Base-by-base conservation (phyloP, 2,329 filamentous ascomycete species). In the Fusarium sp. region DNA sequence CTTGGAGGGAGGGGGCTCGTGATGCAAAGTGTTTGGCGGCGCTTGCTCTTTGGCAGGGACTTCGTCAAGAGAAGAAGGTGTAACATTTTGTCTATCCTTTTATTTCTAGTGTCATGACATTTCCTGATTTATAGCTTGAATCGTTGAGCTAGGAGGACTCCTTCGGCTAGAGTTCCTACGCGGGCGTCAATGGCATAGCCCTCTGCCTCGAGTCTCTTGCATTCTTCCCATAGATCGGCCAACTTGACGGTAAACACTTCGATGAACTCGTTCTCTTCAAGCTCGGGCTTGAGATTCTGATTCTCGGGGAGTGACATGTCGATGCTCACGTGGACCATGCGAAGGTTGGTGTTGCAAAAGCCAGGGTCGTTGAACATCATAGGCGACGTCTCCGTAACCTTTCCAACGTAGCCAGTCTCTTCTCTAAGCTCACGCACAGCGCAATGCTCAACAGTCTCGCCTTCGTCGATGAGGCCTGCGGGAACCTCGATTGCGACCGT, bases 251-350 rank as follows among this genome's bases (percentile, higher is more conserved):
- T 90, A 78, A 96, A 95, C 37, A 92, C 92, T 81, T 95, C 93
- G 78, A 96, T 95, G 80, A 95, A 95, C 83, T 96, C 94, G 72
- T 91, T 92, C 29, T 95, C 93, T 80, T 96, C 93, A 8, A 95
- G 86, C 79, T 93, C 85, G 0, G 93, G 91, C 81, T 91, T 87
- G 2, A 90, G 90, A 63, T 93, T 86, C 80, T 92, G 88, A 80
- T 96, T 96, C 76, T 91, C 91, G 0, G 92, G 88, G 2, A 91
- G 84, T 6, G 84, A 87, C 87, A 93, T 90, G 81, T 96, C 93
- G 72, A 96, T 89, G 1, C 86, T 88, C 48, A 95, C 90, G 79
- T 95, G 93, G 16, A 95, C 90, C 88, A 93, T 92, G 64, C 88
- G 87, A 48, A 92, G 83, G 76, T 92, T 93, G 6, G 91, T 92